Conservation (phyloP, 2,329 filamentous ascomycete genomes). For the Mariannaea sp. region DNA sequence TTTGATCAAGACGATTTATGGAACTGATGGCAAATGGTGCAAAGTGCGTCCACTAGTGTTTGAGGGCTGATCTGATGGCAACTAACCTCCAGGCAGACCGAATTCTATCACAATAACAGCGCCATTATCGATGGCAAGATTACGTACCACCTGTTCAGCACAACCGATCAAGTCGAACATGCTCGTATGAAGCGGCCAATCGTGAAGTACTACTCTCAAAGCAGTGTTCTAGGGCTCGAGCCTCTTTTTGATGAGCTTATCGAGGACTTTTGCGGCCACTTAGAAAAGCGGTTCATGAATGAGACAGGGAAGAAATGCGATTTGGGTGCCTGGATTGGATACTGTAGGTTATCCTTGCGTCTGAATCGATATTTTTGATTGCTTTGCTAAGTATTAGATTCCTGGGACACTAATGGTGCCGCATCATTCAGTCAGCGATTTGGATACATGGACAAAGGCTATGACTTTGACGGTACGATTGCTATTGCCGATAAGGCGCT, state of each 20-base stretch:
- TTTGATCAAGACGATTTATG: slow-evolving; percentile 45
- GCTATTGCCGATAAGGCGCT: slow-evolving; percentile 34
- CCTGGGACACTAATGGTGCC: slow-evolving; percentile 50
- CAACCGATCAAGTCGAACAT: slow-evolving; percentile 30
- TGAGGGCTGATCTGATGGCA: too few species aligned
- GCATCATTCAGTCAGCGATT: slow-evolving; percentile 48
- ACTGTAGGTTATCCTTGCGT: slow-evolving; percentile 9
- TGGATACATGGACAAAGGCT: slow-evolving; percentile 47
- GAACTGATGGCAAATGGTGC: slow-evolving; percentile 39
- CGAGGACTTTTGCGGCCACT: slow-evolving; percentile 21
- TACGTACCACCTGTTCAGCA: slow-evolving; percentile 33
- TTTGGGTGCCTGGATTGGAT: slow-evolving; percentile 23
- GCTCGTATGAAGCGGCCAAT: slow-evolving; percentile 34
- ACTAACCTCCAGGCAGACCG: slow-evolving; percentile 5
- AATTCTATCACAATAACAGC: slow-evolving; percentile 35
- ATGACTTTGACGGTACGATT: slow-evolving; percentile 47
- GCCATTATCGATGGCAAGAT: slow-evolving; percentile 34
- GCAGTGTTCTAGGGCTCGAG: slow-evolving; percentile 32
- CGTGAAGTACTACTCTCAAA: slow-evolving; percentile 36
- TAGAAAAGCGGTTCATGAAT: slow-evolving; percentile 25
- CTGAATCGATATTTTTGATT: neutral
- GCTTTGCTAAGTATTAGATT: slow-evolving; percentile 8
- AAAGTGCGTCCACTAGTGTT: slow-evolving; percentile 32
- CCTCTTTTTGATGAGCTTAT: slow-evolving; percentile 39
- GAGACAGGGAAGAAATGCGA: slow-evolving; percentile 11